Base-by-base conservation (phyloP, 148 eudicot genomes). In the Gaultheria prostrata region DNA sequence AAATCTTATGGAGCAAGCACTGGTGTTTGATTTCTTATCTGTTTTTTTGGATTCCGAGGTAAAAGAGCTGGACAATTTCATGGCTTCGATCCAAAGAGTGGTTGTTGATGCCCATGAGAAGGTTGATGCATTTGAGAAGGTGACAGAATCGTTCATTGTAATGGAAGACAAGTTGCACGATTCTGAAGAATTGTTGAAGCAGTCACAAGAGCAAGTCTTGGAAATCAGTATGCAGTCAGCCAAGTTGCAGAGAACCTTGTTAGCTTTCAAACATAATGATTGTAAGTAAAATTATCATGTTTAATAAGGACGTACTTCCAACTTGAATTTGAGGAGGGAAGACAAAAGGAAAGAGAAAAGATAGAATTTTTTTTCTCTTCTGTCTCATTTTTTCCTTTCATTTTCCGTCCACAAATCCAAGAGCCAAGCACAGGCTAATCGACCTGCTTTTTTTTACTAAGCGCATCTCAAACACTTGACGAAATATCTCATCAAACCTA, bases 41-140 rank as follows among this genome's bases (percentile, higher is more conserved):
- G 86, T 87, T 75, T 88, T 93, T 86, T 82, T 95, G 65, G 92
- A 88, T 86, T 89, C 90, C 17, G 98, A 94, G 91, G 89, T 93
- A 50, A 88, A 75, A 56, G 93, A 88, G 81, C 73, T 97, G 59
- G 91, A 87, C 24, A 24, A 75, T 85, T 90, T 91, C 85, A 84
- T 93, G 82, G 87, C 78, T 85, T 83, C 77, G 56, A 89, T 93
- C 77, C 87, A 87, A 80, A 86, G 76, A 53, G 85, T 88, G 24
- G 86, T 93, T 8, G 49, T 71, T 35, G 88, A 83, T 76, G 89
- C 88, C 14, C 84, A 84, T 49, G 79, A 87, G 78, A 87, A 88
- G 77, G 83, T 90, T 79, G 85, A 87, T 84, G 85, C 86, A 46
- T 88, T 79, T 57, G 81, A 85, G 71, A 82, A 88, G 82, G 83